A percentile compares a stretch with the other conserved stretches of the same genome.
Evolutionary conservation across 1,139 yeast genomes (phyloP).

Genomic region (Suhomyces taliae): DNA sequence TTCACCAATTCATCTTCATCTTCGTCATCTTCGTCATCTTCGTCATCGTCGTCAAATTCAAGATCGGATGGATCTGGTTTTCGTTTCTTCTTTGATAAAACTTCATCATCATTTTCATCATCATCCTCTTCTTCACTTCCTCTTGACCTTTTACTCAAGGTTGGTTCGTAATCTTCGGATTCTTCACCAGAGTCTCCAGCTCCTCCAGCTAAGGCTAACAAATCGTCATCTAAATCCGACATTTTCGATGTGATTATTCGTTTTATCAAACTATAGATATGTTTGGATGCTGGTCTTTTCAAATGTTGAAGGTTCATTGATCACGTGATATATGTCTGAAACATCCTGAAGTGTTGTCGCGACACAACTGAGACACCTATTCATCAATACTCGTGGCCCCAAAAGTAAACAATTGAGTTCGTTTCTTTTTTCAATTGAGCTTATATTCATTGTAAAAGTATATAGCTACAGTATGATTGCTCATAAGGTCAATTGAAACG

Average conservation of each 20-base stretch:
- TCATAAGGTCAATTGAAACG: no score
- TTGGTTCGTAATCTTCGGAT: conserved; percentile 31
- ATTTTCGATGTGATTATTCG: conserved; percentile 16
- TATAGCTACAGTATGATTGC: no score
- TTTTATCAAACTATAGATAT: neutral
- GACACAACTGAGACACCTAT: neutral
- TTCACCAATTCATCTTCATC: conserved; percentile 43
- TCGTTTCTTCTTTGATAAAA: conserved; percentile 17
- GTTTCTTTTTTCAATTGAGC: no score
- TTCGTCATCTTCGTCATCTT: conserved; percentile 38
- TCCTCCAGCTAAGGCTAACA: conserved; percentile 87
- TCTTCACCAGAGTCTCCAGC: conserved; percentile 37
- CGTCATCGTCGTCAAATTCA: conserved; percentile 35
- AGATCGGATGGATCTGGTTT: conserved; percentile 11
- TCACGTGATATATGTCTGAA: neutral
- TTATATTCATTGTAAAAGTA: no score
- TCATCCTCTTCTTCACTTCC: conserved; percentile 15
- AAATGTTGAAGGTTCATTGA: neutral
- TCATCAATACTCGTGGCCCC: no score
- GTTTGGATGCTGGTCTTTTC: conserved; percentile 4
- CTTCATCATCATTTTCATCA: conserved; percentile 21
- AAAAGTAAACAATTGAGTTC: no score
- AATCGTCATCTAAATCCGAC: conserved; percentile 82
- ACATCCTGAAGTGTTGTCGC: neutral
- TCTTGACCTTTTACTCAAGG: conserved; percentile 16